Conservation (phyloP, 805 yeast species). For the Lipomyces spencermartinsiae region DNA sequence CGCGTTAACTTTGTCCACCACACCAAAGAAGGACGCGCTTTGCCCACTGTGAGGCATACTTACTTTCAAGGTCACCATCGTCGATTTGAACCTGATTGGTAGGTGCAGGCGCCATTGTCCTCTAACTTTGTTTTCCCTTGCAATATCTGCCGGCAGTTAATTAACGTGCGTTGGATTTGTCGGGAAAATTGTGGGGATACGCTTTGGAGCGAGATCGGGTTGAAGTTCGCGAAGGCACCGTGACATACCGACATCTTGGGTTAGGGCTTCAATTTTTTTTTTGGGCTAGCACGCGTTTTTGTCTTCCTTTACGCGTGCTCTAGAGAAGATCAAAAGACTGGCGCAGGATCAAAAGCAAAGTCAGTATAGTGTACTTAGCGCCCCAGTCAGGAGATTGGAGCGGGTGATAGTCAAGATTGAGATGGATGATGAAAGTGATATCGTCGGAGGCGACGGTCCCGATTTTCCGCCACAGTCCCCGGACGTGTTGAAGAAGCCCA, state of each 20-base stretch:
- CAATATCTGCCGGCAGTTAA: not conserved
- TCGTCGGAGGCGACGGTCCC: not conserved
- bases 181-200: not conserved
- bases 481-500: slow-evolving; percentile 4
- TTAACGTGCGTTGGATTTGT: too few relatives aligned
- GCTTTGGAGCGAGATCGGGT: not conserved
- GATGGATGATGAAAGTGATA: slow-evolving; percentile 6
- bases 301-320: not conserved
- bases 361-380: not conserved
- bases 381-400: not conserved
- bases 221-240: not conserved
- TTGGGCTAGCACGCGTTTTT: not conserved
- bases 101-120: slow-evolving; percentile 33
- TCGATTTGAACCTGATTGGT: slow-evolving; percentile 19
- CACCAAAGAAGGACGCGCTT: not conserved
- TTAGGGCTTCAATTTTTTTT: not conserved
- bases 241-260: too few relatives aligned
- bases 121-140: not conserved
- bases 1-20: too few relatives aligned
- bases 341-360: not conserved
- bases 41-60: not conserved
- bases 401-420: not conserved
- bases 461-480: slow-evolving; percentile 1
- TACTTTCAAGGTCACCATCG: slow-evolving; percentile 32
- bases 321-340: not conserved